These are phyloP conservation scores for Paramecium primaurelia DNA, from an alignment of 73 alveolate genomes.

Conservation along the genomic window DNA sequence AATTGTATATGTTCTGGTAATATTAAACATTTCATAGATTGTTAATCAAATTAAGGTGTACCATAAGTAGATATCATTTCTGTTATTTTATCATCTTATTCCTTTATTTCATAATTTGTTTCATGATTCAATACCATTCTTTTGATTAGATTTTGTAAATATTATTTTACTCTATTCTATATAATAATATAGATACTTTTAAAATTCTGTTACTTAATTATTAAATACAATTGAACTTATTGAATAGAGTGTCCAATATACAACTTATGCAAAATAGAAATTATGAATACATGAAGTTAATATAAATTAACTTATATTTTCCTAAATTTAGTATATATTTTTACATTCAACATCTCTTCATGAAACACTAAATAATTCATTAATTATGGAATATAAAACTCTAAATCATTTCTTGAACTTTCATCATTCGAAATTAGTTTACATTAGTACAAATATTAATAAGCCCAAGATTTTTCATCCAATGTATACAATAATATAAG, in stretches of 20 bases:
- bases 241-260: conserved; percentile 39
- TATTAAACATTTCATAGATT: background rate
- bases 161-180: background rate
- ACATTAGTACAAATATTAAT: background rate
- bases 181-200: background rate
- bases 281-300: conserved; percentile 37
- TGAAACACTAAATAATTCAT: conserved; percentile 57
- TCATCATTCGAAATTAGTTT: conserved; percentile 22
- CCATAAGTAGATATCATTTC: conserved; percentile 50
- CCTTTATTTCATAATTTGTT: background rate
- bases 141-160: background rate
- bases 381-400: conserved; percentile 53
- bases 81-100: background rate
- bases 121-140: conserved; percentile 36
- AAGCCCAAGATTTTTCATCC: background rate
- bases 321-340: background rate
- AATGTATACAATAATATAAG: conserved; percentile 25
- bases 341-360: conserved; percentile 56
- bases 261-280: conserved; percentile 41
- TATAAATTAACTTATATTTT: conserved; percentile 39
- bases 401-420: conserved; percentile 56
- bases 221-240: conserved; percentile 29
- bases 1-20: conserved; percentile 40
- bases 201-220: conserved; percentile 36
- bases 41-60: conserved; percentile 34